Percentiles rank a stretch among this genome's conserved stretches.
phyloP scores from a whole-genome alignment of 2,329 filamentous ascomycete genomes.

The Fusarium sp. region DNA sequence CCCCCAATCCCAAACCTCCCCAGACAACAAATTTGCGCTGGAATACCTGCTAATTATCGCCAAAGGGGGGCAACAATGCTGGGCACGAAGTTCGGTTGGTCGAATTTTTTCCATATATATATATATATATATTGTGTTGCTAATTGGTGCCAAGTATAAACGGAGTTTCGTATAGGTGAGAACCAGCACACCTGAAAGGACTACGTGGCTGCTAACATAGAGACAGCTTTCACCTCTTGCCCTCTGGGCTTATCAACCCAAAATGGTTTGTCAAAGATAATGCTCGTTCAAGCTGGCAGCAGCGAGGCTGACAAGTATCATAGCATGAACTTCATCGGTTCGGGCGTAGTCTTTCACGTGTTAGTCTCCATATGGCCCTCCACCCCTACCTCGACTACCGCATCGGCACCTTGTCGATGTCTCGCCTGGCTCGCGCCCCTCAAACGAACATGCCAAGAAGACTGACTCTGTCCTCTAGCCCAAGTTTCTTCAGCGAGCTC shows the following conservation, averaged over 20 bases:
- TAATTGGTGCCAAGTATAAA: background rate
- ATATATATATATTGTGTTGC: background rate
- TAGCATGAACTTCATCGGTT: background rate
- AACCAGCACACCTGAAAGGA: background rate
- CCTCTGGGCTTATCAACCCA: background rate
- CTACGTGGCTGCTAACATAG: background rate
- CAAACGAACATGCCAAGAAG: background rate
- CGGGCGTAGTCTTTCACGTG: background rate
- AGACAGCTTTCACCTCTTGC: background rate
- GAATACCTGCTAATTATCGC: background rate
- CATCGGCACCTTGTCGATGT: background rate
- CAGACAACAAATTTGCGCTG: background rate
- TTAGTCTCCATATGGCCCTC: background rate
- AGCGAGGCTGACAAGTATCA: background rate
- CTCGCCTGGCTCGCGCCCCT: background rate
- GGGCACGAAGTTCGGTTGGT: background rate
- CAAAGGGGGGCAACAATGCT: background rate
- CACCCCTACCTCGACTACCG: background rate
- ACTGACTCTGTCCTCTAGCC: background rate
- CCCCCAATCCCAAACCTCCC: background rate
- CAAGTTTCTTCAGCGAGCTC: background rate
- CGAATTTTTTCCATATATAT: background rate
- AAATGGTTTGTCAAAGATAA: background rate
- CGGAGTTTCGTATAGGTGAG: background rate
- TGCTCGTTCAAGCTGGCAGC: background rate